Percentiles rank a stretch among this genome's conserved stretches.
Evolutionary conservation across 2,329 filamentous ascomycete species (phyloP).

Genomic region (Fusarium sp.): DNA sequence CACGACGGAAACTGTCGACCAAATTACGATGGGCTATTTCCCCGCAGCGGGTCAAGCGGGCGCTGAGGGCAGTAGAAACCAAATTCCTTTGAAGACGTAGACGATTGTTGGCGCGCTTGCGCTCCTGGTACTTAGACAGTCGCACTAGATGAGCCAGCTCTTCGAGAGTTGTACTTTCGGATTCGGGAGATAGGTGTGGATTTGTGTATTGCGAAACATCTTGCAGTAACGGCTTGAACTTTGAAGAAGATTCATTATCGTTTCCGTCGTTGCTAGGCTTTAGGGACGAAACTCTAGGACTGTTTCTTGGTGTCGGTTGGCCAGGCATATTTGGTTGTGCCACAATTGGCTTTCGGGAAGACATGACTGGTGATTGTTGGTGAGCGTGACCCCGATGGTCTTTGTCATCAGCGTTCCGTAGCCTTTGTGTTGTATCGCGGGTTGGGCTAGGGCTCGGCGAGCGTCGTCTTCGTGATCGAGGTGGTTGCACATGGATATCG

Average conservation of each 20-base stretch:
- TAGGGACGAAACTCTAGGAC: constrained; percentile 44
- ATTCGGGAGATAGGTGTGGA: constrained; percentile 68
- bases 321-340: constrained; percentile 56
- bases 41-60: constrained; percentile 79
- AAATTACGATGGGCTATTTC: constrained; percentile 80
- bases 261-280: constrained; percentile 52
- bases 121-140: constrained; percentile 83
- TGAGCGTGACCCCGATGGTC: constrained; percentile 56
- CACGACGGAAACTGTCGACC: constrained; percentile 81
- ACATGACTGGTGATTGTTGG: constrained; percentile 54
- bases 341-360: constrained; percentile 63
- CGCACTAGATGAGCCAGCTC: constrained; percentile 83
- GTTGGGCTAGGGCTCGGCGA: constrained; percentile 68
- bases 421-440: constrained; percentile 56
- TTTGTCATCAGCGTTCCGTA: constrained; percentile 60
- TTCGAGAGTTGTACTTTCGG: constrained; percentile 76
- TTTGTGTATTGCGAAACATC: constrained; percentile 76
- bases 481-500: constrained; percentile 63
- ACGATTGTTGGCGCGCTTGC: constrained; percentile 79
- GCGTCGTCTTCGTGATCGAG: constrained; percentile 63
- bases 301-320: constrained; percentile 48
- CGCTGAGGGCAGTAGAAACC: constrained; percentile 79
- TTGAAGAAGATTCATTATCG: constrained; percentile 57
- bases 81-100: constrained; percentile 79
- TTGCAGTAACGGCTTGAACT: constrained; percentile 67